Evolutionary conservation across 2,329 filamentous ascomycete species (phyloP).

Genomic region (Diplodia seriata): DNA sequence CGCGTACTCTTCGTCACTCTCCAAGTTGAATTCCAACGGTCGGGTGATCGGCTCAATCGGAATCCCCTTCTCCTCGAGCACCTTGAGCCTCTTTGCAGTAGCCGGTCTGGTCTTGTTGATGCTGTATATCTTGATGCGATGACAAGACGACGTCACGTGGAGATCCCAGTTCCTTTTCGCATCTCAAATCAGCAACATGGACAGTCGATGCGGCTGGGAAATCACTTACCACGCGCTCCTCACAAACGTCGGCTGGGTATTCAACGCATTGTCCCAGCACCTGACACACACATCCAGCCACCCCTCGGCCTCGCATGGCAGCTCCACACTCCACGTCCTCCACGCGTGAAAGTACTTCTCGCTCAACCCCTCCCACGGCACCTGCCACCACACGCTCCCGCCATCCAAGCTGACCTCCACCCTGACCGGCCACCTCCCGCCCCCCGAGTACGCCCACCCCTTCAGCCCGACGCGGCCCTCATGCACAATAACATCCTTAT

Average conservation of each 20-base stretch:
- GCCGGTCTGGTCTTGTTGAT: conserved; percentile 61
- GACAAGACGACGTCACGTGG: conserved; percentile 69
- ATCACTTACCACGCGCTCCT: conserved; percentile 50
- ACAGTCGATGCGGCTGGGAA: background rate
- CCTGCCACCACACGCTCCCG: conserved; percentile 69
- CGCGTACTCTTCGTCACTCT: conserved; percentile 59
- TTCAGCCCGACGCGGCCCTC: conserved; percentile 63
- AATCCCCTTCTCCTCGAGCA: conserved; percentile 58
- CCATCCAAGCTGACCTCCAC: conserved; percentile 71
- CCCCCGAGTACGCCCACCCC: conserved; percentile 55
- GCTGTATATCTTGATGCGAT: conserved; percentile 68
- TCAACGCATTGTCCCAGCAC: conserved; percentile 56
- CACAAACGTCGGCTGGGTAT: conserved; percentile 55
- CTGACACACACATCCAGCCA: conserved; percentile 55
- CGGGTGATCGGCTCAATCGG: conserved; percentile 62
- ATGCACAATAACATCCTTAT: conserved; percentile 67
- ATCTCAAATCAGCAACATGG: conserved; percentile 29
- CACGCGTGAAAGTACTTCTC: conserved; percentile 69
- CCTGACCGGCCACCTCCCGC: conserved; percentile 59
- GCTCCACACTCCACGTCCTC: conserved; percentile 68
- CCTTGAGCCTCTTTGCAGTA: conserved; percentile 59
- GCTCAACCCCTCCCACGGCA: conserved; percentile 65
- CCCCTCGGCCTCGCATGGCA: conserved; percentile 63
- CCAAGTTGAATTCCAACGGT: conserved; percentile 59
- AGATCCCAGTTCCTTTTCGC: conserved; percentile 68